These are phyloP conservation scores for Dictyostelium capitatum DNA, from an alignment of 78 protist species.

Conservation along the genomic window DNA sequence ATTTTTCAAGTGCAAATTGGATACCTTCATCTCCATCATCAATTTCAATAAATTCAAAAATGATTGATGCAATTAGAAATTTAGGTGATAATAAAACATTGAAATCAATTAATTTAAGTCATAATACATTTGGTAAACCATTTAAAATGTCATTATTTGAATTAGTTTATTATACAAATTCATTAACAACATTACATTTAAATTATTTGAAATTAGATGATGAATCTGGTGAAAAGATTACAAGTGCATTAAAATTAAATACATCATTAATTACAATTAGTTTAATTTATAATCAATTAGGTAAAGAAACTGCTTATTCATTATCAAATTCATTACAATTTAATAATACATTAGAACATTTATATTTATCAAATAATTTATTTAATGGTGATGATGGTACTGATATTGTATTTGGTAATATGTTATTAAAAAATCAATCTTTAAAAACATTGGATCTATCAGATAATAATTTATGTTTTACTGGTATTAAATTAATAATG, in stretches of 20 bases:
- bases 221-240: conserved; percentile 44
- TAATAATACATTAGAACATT: not conserved
- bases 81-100: conserved; percentile 10
- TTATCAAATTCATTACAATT: conserved; percentile 2
- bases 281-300: conserved; percentile 50
- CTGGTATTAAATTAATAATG: conserved; percentile 21
- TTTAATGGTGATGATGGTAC: conserved; percentile 28
- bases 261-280: conserved; percentile 4
- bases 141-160: conserved; percentile 24
- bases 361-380: conserved; percentile 38
- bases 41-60: conserved; percentile 46
- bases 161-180: not conserved
- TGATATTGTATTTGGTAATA: not conserved
- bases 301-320: conserved; percentile 19
- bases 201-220: conserved; percentile 64
- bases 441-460: conserved; percentile 36
- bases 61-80: conserved; percentile 28
- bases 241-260: conserved; percentile 1
- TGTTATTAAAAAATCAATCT: conserved; percentile 21
- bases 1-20: not conserved
- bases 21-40: conserved; percentile 70
- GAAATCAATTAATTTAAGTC: conserved; percentile 38
- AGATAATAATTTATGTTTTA: conserved; percentile 30
- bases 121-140: conserved; percentile 60
- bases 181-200: conserved; percentile 14